Evolutionary conservation across 2,329 filamentous ascomycete species (phyloP), one percentile per base, ranked within the genome.

Genomic region (Dothistroma pini): DNA sequence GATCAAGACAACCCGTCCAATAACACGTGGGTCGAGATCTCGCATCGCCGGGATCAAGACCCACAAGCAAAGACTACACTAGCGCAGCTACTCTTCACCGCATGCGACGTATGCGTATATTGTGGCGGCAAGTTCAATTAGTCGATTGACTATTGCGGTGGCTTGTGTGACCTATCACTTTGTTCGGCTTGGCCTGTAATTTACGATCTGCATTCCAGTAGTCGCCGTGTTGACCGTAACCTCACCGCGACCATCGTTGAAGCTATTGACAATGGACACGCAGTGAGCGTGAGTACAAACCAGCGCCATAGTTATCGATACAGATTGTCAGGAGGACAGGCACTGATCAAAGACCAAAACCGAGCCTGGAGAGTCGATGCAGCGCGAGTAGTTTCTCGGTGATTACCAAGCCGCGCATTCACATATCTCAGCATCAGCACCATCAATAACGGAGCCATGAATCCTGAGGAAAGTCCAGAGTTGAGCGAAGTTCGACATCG

Each of bases 101-200:
- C 73, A 51, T 75, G 73, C 58, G 68, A 75, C 61, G 64, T 66
- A 38, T 77, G 75, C 60, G 59, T 75, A 48, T 75, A 74, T 63
- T 77, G 75, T 60, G 75, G 75, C 49, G 75, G 75, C 38, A 75
- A 72, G 62, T 76, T 74, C 63, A 53, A 3, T 22, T 53, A 29
- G n/a, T 53, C 25, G 16, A 66, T 69, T 21, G 67, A 69, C 48
- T 75, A 64, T 55, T 55, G 32, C 38, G 49, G 52, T 29, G 29
- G 38, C 34, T 60, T 54, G 61, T 68, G 61, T 54, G 44, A 66
- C 60, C 38, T 44, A 38, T 55, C 54, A 56, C 63, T 63, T 53
- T 51, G 35, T 57, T 48, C 53, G 56, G 59, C 51, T 60, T 60
- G 58, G 58, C 59, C 59, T 59, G 54, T 41, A 58, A 63, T 63